These are phyloP conservation scores for Trichosporon sp. DNA, from an alignment of 1,284 basidiomycete species.

Conservation along the genomic window DNA sequence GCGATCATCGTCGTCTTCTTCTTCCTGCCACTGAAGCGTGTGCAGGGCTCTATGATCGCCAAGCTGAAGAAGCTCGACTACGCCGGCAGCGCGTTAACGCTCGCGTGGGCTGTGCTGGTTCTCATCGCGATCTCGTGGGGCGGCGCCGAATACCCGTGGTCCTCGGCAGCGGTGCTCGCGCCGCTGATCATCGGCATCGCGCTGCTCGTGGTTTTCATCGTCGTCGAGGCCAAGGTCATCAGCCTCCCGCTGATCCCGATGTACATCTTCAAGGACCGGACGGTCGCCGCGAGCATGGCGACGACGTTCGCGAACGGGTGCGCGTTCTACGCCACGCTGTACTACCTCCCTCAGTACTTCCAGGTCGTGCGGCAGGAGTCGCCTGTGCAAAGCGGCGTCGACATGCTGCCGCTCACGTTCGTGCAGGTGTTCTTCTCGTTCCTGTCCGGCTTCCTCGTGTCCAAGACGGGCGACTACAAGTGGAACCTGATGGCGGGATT, in stretches of 20 bases:
- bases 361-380: conserved; percentile 63
- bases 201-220: conserved; percentile 58
- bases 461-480: conserved; percentile 61
- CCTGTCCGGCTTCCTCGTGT: conserved; percentile 57
- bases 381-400: conserved; percentile 59
- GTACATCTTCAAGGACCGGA: conserved; percentile 65
- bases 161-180: conserved; percentile 59
- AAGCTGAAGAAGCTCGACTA: conserved; percentile 65
- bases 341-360: conserved; percentile 62
- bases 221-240: conserved; percentile 68
- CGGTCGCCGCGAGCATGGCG: conserved; percentile 64
- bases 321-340: conserved; percentile 28
- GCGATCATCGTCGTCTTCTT: conserved; percentile 58
- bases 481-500: conserved; percentile 63
- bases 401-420: conserved; percentile 62
- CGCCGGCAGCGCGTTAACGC: conserved; percentile 57
- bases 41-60: conserved; percentile 57
- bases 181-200: conserved; percentile 58
- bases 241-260: conserved; percentile 62
- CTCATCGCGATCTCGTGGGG: conserved; percentile 69
- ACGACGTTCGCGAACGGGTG: conserved; percentile 62
- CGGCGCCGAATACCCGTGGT: conserved; percentile 63
- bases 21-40: conserved; percentile 62
- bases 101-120: conserved; percentile 59
- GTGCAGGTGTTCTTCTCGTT: conserved; percentile 56